These are phyloP conservation scores for Takashimella tepidaria DNA, from an alignment of 1,284 basidiomycete species.

Conservation along the genomic window DNA sequence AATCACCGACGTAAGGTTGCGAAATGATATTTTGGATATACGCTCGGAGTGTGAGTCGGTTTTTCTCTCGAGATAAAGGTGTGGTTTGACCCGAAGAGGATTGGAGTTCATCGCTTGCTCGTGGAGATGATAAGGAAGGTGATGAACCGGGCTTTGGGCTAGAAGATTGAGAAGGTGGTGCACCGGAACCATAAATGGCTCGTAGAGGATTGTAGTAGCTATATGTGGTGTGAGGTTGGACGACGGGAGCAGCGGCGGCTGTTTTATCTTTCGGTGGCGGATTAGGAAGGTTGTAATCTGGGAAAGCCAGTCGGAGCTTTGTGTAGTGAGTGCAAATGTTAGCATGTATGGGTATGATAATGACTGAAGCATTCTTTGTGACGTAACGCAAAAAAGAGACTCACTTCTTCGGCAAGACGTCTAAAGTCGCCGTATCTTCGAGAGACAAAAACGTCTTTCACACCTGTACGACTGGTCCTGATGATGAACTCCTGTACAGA, in stretches of 20 bases:
- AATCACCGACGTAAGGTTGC: conserved; percentile 71
- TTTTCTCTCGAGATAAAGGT: conserved; percentile 83
- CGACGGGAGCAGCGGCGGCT: conserved; percentile 50
- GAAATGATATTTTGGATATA: conserved; percentile 78
- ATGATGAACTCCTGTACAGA: conserved; percentile 81
- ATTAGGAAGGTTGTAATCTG: conserved; percentile 66
- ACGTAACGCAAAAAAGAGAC: conserved; percentile 29
- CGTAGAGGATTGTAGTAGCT: conserved; percentile 44
- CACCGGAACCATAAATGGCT: conserved; percentile 45
- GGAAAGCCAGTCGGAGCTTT: conserved; percentile 75
- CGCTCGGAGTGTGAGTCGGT: conserved; percentile 85
- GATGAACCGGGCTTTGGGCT: background rate
- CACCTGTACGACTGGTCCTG: conserved; percentile 68
- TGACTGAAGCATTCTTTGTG: background rate
- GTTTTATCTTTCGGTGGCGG: conserved; percentile 84
- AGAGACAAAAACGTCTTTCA: conserved; percentile 77
- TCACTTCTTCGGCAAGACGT: conserved; percentile 73
- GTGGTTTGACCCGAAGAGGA: conserved; percentile 17
- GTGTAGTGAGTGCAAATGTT: background rate
- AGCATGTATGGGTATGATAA: background rate
- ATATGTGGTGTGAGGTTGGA: conserved; percentile 23
- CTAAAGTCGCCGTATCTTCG: conserved; percentile 93
- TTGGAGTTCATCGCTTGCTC: background rate
- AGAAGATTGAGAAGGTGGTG: conserved; percentile 7
- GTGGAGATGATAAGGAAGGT: background rate